These are phyloP conservation scores for Spatholobus suberectus DNA, from an alignment of 306 rosid genomes.

Conservation along the genomic window DNA sequence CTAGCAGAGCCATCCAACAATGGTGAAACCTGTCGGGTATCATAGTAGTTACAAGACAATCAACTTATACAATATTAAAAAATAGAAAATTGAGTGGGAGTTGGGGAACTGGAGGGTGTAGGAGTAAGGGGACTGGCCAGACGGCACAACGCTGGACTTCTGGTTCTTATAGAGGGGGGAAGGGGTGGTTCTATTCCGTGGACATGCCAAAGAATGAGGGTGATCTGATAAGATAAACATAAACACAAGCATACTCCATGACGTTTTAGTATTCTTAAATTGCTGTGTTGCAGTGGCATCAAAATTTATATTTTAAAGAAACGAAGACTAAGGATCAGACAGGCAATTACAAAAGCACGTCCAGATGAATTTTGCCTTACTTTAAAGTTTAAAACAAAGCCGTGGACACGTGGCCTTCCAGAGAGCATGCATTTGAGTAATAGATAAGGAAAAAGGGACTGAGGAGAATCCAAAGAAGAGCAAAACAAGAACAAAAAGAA, in stretches of 20 bases:
- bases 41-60: slow-evolving; percentile 26
- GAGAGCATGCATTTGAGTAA: slow-evolving; percentile 15
- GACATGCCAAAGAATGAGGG: background rate
- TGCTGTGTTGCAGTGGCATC: background rate
- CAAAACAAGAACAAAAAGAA: background rate
- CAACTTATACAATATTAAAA: background rate
- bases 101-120: background rate
- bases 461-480: background rate
- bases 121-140: background rate
- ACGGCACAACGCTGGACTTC: background rate
- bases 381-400: slow-evolving; percentile 33
- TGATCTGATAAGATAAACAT: background rate
- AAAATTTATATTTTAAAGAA: slow-evolving; percentile 16
- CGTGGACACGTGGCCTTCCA: background rate
- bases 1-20: slow-evolving; percentile 76
- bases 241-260: slow-evolving; percentile 8
- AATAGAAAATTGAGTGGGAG: background rate
- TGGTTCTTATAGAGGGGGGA: background rate
- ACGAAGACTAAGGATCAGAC: background rate
- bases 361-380: slow-evolving; percentile 1
- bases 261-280: background rate
- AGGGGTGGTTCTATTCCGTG: background rate
- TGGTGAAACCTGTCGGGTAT: slow-evolving; percentile 75
- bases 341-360: background rate
- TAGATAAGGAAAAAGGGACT: background rate